phyloP scores from a whole-genome alignment of 192 early-diverging fungal species.

The Funneliformis geosporum region DNA sequence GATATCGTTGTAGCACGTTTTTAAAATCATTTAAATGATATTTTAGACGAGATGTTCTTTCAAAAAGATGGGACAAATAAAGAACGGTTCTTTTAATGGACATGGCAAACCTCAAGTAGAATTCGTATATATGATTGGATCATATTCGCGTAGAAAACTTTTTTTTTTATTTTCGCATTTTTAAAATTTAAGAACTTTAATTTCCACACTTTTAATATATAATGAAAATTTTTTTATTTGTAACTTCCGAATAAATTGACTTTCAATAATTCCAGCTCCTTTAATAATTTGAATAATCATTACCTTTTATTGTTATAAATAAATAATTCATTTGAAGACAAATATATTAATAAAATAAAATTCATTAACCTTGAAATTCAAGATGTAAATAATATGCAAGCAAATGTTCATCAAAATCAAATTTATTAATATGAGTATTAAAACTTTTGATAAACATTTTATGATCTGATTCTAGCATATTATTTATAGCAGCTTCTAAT shows the following conservation, averaged over 20 bases:
- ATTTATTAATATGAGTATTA: not conserved
- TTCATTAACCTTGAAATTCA: not conserved
- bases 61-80: too few species aligned
- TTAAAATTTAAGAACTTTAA: too few species aligned
- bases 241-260: not conserved
- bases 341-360: not conserved
- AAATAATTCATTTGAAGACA: not conserved
- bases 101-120: too few species aligned
- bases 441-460: not conserved
- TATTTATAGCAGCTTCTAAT: not conserved
- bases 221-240: too few species aligned
- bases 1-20: too few species aligned
- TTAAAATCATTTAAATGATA: too few species aligned
- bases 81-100: too few species aligned
- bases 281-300: not conserved
- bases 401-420: constrained; percentile 18
- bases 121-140: too few species aligned
- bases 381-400: constrained; percentile 5
- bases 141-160: too few species aligned
- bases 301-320: not conserved
- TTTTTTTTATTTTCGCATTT: too few species aligned
- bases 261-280: not conserved
- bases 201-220: too few species aligned
- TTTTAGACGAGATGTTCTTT: too few species aligned
- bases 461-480: not conserved